Percentiles rank a stretch among this genome's conserved stretches.
These are phyloP conservation scores for Dothiorella sarmentorum DNA, from an alignment of 2,329 filamentous ascomycete genomes.

Conservation along the genomic window DNA sequence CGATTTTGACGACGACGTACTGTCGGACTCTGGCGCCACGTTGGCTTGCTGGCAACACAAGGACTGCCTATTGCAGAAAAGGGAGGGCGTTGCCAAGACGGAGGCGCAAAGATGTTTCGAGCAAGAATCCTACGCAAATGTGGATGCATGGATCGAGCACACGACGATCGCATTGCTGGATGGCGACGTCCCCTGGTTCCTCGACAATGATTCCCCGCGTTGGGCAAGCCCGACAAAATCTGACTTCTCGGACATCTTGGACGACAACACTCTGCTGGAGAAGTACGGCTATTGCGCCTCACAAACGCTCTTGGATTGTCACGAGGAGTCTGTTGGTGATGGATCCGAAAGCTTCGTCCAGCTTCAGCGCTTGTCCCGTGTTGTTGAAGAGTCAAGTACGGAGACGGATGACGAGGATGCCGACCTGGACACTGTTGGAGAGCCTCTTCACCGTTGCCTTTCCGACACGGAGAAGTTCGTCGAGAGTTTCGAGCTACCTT, in stretches of 20 bases:
- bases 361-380: background rate
- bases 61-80: background rate
- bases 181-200: background rate
- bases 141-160: slow-evolving; percentile 2
- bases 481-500: background rate
- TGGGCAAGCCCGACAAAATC: background rate
- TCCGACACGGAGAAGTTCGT: background rate
- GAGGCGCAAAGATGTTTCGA: background rate
- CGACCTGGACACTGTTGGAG: background rate
- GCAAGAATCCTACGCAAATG: background rate
- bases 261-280: background rate
- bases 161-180: slow-evolving; percentile 6
- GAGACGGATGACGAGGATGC: background rate
- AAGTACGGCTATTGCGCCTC: background rate
- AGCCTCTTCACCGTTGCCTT: background rate
- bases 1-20: background rate
- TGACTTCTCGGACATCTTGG: background rate
- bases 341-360: background rate
- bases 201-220: background rate
- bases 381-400: background rate
- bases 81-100: background rate
- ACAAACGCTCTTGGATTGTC: background rate
- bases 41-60: slow-evolving; percentile 1
- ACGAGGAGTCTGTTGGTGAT: background rate
- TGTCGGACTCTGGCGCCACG: slow-evolving; percentile 2